These are phyloP conservation scores for Aurantiochytrium sp. DNA, from an alignment of 108 stramenopile genomes.

Conservation along the genomic window DNA sequence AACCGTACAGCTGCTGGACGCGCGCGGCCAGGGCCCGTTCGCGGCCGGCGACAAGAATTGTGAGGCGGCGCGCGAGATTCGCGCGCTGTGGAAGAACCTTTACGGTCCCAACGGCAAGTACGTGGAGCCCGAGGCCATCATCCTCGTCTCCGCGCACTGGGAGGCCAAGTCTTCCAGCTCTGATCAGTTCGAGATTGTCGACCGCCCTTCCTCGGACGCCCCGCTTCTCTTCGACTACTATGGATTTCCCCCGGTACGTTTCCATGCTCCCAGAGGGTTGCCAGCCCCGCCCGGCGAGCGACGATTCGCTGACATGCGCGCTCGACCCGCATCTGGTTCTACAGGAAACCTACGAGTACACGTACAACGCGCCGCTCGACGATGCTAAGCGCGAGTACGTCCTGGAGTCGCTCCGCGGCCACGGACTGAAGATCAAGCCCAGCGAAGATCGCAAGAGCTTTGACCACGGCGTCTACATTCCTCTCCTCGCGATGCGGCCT, in stretches of 20 bases:
- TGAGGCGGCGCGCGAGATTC: background rate
- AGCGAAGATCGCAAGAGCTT: slow-evolving; percentile 58
- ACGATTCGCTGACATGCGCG: no score
- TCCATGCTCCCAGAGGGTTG: no score
- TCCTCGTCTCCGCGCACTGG: slow-evolving; percentile 50
- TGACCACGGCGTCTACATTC: slow-evolving; percentile 83
- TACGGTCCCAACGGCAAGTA: background rate
- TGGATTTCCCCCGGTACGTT: slow-evolving; percentile 61
- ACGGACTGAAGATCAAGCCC: slow-evolving; percentile 39
- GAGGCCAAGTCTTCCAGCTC: background rate
- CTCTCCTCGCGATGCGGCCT: slow-evolving; percentile 71
- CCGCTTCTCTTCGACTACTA: slow-evolving; percentile 68
- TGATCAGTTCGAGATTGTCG: background rate
- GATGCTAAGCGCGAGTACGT: slow-evolving; percentile 57
- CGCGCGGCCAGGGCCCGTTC: background rate
- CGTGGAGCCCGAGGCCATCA: slow-evolving; percentile 36
- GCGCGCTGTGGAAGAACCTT: background rate
- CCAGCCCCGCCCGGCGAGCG: no score
- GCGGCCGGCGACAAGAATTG: background rate
- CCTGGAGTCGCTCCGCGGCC: slow-evolving; percentile 34
- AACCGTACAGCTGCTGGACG: background rate
- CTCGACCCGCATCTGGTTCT: no score
- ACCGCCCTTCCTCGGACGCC: background rate
- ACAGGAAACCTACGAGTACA: slow-evolving; percentile 64
- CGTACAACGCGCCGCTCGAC: slow-evolving; percentile 63